Percentiles rank a stretch among this genome's conserved stretches.
These are phyloP conservation scores for Grosmannia clavigera DNA, from an alignment of 2,329 filamentous ascomycete genomes.

Conservation along the genomic window DNA sequence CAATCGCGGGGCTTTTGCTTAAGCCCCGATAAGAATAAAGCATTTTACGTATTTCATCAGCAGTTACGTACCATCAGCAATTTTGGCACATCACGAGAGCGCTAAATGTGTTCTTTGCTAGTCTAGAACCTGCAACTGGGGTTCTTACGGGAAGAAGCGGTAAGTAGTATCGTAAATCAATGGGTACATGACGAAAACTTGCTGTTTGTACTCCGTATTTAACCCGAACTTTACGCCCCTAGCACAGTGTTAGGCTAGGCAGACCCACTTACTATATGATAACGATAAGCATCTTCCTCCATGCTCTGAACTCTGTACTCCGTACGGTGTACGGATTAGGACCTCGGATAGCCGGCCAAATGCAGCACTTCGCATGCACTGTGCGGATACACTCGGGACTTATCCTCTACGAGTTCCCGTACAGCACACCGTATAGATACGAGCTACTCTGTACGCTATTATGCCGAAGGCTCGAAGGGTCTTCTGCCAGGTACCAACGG, in stretches of 20 bases:
- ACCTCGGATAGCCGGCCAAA: not conserved
- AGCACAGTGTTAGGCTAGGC: not conserved
- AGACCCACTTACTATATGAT: not conserved
- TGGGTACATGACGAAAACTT: not conserved
- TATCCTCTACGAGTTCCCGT: not conserved
- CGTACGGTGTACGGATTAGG: not conserved
- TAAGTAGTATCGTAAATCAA: not conserved
- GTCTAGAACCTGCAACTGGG: not conserved
- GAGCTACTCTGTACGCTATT: not conserved
- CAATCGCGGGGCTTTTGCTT: slow-evolving; percentile 6
- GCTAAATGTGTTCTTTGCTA: not conserved
- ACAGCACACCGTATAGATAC: not conserved
- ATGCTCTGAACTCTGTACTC: too few species aligned
- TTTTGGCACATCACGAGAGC: not conserved
- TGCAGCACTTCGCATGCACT: not conserved
- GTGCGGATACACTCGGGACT: not conserved
- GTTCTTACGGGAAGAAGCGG: not conserved
- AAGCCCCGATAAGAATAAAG: not conserved
- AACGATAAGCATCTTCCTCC: not conserved
- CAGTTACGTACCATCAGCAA: not conserved
- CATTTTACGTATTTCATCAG: slow-evolving; percentile 8
- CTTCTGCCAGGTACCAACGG: not conserved
- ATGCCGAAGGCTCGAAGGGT: not conserved
- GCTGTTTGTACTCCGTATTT: not conserved
- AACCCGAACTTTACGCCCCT: not conserved